These are phyloP conservation scores for Erodium maritimum DNA, from an alignment of 345 rosid species.

Conservation along the genomic window DNA sequence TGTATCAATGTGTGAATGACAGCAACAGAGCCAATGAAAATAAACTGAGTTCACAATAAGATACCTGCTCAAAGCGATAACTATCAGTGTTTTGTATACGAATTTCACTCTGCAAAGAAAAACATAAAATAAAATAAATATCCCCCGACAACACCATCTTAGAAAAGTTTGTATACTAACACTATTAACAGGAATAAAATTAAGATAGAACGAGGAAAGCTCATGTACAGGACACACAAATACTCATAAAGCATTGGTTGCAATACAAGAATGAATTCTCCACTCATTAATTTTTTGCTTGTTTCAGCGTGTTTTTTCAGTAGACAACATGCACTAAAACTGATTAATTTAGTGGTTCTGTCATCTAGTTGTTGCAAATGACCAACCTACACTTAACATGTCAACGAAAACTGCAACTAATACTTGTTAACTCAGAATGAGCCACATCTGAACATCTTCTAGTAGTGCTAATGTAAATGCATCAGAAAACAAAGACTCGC, in stretches of 20 bases:
- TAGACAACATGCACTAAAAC: not conserved
- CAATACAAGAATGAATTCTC: not conserved
- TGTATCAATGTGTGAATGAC: not conserved
- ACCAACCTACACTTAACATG: not conserved
- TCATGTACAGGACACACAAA: not conserved
- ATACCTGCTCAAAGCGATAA: conserved; percentile 91
- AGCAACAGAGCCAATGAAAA: not conserved
- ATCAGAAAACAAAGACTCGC: too few species aligned
- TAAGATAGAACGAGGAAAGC: not conserved
- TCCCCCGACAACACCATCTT: not conserved
- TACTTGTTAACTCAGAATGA: not conserved
- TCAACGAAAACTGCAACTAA: too few species aligned
- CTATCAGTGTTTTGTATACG: conserved; percentile 52
- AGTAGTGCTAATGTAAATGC: not conserved
- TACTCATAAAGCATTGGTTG: not conserved
- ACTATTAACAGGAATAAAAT: not conserved
- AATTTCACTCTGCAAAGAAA: conserved; percentile 67
- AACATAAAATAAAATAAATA: not conserved
- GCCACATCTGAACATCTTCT: not conserved
- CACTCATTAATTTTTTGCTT: not conserved
- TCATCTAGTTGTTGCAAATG: not conserved
- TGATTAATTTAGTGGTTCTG: not conserved
- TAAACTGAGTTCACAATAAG: conserved; percentile 2
- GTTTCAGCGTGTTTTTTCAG: not conserved
- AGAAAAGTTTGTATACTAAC: not conserved